Conservation (phyloP, 1,284 basidiomycete species). For the Austropuccinia psidii region DNA sequence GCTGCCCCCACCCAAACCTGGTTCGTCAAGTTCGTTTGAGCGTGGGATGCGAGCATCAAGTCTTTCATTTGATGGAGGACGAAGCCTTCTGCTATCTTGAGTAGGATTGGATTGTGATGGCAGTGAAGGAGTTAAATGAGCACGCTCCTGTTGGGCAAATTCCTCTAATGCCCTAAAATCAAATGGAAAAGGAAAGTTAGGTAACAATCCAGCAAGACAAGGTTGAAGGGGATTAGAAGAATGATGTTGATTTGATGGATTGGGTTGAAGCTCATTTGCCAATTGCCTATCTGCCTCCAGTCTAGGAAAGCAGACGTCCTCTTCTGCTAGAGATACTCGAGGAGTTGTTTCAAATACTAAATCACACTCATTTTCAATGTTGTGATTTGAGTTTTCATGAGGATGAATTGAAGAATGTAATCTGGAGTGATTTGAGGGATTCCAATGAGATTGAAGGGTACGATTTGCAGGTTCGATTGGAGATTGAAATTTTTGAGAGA, state of each 20-base stretch:
- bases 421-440: not conserved
- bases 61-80: not conserved
- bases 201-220: not conserved
- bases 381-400: not conserved
- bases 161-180: constrained; percentile 73
- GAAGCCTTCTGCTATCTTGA: constrained; percentile 24
- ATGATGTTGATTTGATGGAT: no score
- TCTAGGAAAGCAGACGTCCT: constrained; percentile 1
- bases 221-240: not conserved
- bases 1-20: constrained; percentile 37
- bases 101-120: constrained; percentile 22
- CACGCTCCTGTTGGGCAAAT: constrained; percentile 66
- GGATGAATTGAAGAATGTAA: not conserved
- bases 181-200: constrained; percentile 50
- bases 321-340: not conserved
- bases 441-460: not conserved
- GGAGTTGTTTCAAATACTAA: not conserved
- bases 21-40: constrained; percentile 45
- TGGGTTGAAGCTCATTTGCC: not conserved
- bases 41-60: constrained; percentile 8
- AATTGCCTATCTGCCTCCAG: not conserved
- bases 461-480: not conserved
- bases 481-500: not conserved
- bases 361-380: not conserved
- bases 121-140: constrained; percentile 20